phyloP scores from a whole-genome alignment of 768 basidiomycete species.

The Lentinus tigrinus region DNA sequence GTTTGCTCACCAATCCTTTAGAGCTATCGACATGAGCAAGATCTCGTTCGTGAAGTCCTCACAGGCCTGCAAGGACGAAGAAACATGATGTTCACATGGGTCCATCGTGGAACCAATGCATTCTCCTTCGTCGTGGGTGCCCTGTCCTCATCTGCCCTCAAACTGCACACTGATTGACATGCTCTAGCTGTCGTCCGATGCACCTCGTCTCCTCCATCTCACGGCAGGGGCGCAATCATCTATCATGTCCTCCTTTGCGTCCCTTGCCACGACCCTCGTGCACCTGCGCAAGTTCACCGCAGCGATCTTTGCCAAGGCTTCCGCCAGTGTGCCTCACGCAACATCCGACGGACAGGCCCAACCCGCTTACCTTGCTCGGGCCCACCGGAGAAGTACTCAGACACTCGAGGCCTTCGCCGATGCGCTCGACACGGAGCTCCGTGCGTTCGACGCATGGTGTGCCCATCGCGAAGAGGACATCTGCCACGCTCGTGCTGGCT shows the following conservation, averaged over 20 bases:
- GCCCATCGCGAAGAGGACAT: slow-evolving; percentile 66
- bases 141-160: background rate
- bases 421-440: slow-evolving; percentile 62
- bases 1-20: slow-evolving; percentile 24
- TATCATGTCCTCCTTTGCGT: slow-evolving; percentile 56
- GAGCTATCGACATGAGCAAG: slow-evolving; percentile 72
- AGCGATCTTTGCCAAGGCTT: slow-evolving; percentile 40
- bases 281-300: slow-evolving; percentile 63
- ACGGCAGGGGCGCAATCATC: slow-evolving; percentile 68
- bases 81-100: slow-evolving; percentile 52
- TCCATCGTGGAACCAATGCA: slow-evolving; percentile 22
- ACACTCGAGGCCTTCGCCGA: slow-evolving; percentile 85
- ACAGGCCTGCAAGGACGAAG: slow-evolving; percentile 73
- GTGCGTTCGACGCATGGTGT: slow-evolving; percentile 66
- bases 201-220: slow-evolving; percentile 65
- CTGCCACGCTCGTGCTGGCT: slow-evolving; percentile 54
- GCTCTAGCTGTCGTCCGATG: slow-evolving; percentile 44
- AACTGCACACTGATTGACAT: background rate
- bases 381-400: slow-evolving; percentile 36
- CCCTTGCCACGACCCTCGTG: slow-evolving; percentile 57
- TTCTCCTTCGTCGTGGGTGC: slow-evolving; percentile 34
- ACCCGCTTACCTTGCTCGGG: slow-evolving; percentile 2
- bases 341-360: slow-evolving; percentile 1
- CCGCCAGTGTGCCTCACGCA: slow-evolving; percentile 19
- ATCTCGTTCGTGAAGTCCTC: slow-evolving; percentile 75